Percentiles rank a stretch among this genome's conserved stretches.
Conservation (phyloP, 495 filamentous ascomycete genomes). For the Aspergillus haitiensis region DNA sequence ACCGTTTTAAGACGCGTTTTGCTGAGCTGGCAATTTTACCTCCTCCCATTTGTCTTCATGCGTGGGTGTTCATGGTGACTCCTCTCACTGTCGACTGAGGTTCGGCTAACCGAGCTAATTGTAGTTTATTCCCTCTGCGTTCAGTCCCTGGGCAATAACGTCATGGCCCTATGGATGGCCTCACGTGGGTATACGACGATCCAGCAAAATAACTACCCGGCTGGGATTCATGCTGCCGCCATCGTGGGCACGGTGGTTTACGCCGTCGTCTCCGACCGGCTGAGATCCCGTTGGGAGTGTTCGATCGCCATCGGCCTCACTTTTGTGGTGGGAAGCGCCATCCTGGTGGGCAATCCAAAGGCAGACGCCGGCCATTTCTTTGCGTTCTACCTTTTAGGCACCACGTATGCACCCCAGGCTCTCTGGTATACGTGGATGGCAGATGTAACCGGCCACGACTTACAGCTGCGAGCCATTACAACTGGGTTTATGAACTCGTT, state of each 20-base stretch:
- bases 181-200: constrained; percentile 35
- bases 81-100: neutral
- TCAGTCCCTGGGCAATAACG: constrained; percentile 37
- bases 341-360: constrained; percentile 30
- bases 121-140: constrained; percentile 37
- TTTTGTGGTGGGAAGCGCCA: constrained; percentile 35
- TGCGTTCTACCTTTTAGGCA: constrained; percentile 37
- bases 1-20: constrained; percentile 35
- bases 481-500: constrained; percentile 44
- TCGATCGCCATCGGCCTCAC: constrained; percentile 36
- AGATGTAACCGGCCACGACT: constrained; percentile 35
- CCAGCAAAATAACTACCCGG: constrained; percentile 40
- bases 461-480: constrained; percentile 37
- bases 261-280: constrained; percentile 37
- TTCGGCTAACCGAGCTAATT: neutral
- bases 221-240: constrained; percentile 34
- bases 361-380: constrained; percentile 33
- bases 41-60: constrained; percentile 39
- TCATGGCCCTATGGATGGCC: constrained; percentile 41
- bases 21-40: constrained; percentile 40
- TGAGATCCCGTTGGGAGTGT: constrained; percentile 38
- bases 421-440: constrained; percentile 44
- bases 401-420: constrained; percentile 38
- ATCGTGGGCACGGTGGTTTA: constrained; percentile 36
- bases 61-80: constrained; percentile 20